Percentiles rank a stretch among this genome's conserved stretches.
Evolutionary conservation across 305 asterid genomes (phyloP).

Genomic region (Solanum hybrid): DNA sequence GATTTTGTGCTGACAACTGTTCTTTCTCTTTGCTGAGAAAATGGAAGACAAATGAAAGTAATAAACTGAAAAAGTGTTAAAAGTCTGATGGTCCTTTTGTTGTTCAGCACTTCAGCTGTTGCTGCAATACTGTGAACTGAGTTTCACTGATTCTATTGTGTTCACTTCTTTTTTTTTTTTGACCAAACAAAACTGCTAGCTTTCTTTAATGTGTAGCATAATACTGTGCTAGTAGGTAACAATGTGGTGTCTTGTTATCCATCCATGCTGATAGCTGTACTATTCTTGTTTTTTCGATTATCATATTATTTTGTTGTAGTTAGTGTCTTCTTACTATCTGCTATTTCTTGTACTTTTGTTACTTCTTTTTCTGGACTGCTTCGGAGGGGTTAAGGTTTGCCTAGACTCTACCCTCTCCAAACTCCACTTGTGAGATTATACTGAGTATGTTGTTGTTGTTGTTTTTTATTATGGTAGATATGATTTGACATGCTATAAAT

Average conservation of each 20-base stretch:
- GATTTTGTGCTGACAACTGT: neutral
- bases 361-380: neutral
- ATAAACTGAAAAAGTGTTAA: conserved; percentile 6
- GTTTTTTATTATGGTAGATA: conserved; percentile 1
- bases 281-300: neutral
- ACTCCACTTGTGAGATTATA: neutral
- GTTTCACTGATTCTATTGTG: conserved; percentile 20
- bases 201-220: neutral
- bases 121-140: conserved; percentile 19
- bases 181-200: neutral
- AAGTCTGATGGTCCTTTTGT: conserved; percentile 17
- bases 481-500: conserved; percentile 32
- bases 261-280: neutral
- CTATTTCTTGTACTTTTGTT: neutral
- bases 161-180: conserved; percentile 3
- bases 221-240: neutral
- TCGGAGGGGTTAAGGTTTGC: neutral
- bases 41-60: conserved; percentile 23
- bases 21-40: neutral
- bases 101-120: conserved; percentile 11
- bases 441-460: neutral
- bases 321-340: neutral
- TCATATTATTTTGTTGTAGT: neutral
- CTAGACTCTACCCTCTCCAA: neutral
- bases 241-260: neutral